Evolutionary conservation across 106 monocot genomes (phyloP).

Genomic region (Vanilla planifolia): DNA sequence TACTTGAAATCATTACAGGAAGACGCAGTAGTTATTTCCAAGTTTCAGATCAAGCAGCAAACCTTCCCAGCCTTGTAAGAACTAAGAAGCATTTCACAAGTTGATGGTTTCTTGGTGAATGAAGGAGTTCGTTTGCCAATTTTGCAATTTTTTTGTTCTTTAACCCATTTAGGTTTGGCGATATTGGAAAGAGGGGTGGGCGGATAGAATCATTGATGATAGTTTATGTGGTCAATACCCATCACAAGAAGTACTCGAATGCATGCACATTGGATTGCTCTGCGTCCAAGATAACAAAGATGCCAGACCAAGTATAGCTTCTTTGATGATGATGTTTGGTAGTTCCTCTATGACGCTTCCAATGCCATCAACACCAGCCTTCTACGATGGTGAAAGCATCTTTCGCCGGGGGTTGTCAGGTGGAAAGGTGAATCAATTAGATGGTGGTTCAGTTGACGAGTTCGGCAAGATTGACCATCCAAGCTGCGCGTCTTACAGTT

Average conservation of each 20-base stretch:
- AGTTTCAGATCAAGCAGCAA: not conserved
- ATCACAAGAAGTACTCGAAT: not conserved
- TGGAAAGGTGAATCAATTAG: not conserved
- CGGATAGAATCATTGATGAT: not conserved
- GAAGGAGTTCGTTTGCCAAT: not conserved
- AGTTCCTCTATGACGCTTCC: slow-evolving; percentile 5
- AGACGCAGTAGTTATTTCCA: not conserved
- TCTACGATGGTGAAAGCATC: not conserved
- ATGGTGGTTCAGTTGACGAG: not conserved
- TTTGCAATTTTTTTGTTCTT: not conserved
- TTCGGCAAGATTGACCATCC: not conserved
- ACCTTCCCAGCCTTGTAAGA: not conserved
- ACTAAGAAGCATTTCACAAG: not conserved
- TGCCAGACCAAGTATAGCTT: slow-evolving; percentile 16
- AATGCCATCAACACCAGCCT: slow-evolving; percentile 12
- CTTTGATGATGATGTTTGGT: slow-evolving; percentile 16
- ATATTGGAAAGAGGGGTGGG: not conserved
- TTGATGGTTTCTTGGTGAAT: not conserved
- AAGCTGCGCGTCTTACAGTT: not conserved
- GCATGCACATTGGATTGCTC: slow-evolving; percentile 19
- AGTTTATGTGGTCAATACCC: not conserved
- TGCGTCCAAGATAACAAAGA: slow-evolving; percentile 20
- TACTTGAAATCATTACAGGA: not conserved
- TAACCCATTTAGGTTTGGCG: not conserved
- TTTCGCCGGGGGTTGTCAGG: not conserved